Percentiles rank a stretch among this genome's conserved stretches.
Evolutionary conservation across 208 protist genomes (phyloP).

Genomic region (Phytomonas sp.): DNA sequence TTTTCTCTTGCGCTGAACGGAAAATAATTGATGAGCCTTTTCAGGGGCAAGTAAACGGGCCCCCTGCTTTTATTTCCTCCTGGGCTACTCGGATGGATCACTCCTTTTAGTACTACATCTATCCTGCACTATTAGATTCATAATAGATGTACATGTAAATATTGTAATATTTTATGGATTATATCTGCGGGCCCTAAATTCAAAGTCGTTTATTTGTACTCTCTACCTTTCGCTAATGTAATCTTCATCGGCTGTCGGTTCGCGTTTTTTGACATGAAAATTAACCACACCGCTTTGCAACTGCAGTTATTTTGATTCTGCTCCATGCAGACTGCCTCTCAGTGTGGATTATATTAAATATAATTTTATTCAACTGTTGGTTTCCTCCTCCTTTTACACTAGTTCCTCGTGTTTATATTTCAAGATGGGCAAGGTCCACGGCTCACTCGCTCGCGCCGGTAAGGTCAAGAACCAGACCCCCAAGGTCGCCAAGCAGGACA

Average conservation of each 20-base stretch:
- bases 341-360: not conserved
- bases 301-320: not conserved
- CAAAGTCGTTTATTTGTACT: not conserved
- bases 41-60: not conserved
- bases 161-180: not conserved
- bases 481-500: slow-evolving; percentile 94
- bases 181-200: not conserved
- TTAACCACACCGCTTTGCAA: not conserved
- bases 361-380: not conserved
- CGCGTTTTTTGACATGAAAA: not conserved
- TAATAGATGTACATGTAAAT: not conserved
- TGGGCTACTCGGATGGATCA: not conserved
- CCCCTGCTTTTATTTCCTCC: not conserved
- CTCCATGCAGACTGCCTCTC: not conserved
- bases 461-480: slow-evolving; percentile 98
- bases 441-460: slow-evolving; percentile 96
- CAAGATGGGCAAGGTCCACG: slow-evolving; percentile 97
- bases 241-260: not conserved
- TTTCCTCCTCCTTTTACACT: not conserved
- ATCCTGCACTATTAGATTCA: not conserved
- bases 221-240: not conserved
- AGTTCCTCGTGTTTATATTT: slow-evolving; percentile 4
- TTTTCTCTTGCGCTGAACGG: not conserved
- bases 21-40: not conserved
- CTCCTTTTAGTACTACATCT: not conserved